phyloP scores from a whole-genome alignment of 768 basidiomycete species.

The Steccherinum ochraceum region DNA sequence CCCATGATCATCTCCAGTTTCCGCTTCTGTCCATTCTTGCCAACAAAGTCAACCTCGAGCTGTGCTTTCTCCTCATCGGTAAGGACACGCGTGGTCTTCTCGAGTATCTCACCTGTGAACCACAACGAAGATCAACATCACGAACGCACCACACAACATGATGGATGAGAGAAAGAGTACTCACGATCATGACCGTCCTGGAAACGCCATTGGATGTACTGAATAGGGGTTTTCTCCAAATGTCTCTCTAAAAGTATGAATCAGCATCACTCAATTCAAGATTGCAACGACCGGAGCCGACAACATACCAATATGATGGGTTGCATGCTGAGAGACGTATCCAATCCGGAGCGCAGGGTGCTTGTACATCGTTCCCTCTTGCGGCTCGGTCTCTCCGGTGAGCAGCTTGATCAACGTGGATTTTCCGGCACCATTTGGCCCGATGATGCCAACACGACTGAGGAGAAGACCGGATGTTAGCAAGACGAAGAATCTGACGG shows the following conservation, averaged over 20 bases:
- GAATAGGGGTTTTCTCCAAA: constrained; percentile 92
- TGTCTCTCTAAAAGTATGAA: constrained; percentile 59
- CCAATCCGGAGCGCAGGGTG: constrained; percentile 92
- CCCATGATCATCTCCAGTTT: constrained; percentile 93
- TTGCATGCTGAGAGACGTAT: constrained; percentile 97
- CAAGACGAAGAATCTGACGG: constrained; percentile 12
- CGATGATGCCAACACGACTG: constrained; percentile 87
- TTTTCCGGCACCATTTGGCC: constrained; percentile 95
- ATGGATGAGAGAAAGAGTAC: constrained; percentile 22
- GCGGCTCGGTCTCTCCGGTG: constrained; percentile 87
- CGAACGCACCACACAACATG: constrained; percentile 6
- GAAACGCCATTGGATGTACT: constrained; percentile 98
- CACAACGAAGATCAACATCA: constrained; percentile 6
- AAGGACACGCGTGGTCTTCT: constrained; percentile 87
- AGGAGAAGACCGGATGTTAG: not conserved
- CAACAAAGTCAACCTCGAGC: constrained; percentile 83
- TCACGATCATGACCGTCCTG: constrained; percentile 95
- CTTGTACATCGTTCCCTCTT: constrained; percentile 89
- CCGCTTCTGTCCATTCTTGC: constrained; percentile 84
- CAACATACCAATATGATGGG: constrained; percentile 80
- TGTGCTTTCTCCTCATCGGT: constrained; percentile 78
- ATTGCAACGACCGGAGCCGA: constrained; percentile 7
- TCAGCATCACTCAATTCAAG: constrained; percentile 13
- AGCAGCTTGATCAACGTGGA: constrained; percentile 93
- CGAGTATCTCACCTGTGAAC: constrained; percentile 70